Conservation (phyloP, 768 basidiomycete species). For the Tricholoma flavovirens region DNA sequence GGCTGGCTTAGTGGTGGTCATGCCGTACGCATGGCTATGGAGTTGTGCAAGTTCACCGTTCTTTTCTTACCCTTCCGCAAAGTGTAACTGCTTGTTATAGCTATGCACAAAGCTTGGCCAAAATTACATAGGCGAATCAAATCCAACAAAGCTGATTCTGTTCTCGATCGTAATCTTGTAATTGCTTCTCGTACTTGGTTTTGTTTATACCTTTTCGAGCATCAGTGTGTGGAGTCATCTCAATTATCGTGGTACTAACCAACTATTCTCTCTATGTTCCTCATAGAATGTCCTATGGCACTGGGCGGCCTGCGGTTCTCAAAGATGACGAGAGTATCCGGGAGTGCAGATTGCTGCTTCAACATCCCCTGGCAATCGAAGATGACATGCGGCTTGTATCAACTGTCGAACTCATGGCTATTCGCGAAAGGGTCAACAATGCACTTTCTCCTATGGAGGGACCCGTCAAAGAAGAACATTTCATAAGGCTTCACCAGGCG, state of each 20-base stretch:
- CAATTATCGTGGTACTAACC: not conserved
- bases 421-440: conserved; percentile 84
- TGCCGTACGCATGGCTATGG: conserved; percentile 96
- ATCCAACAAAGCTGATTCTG: conserved; percentile 47
- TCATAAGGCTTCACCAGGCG: conserved; percentile 64
- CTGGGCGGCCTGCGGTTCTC: conserved; percentile 86
- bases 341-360: conserved; percentile 71
- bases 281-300: conserved; percentile 85
- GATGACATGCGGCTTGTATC: conserved; percentile 95
- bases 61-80: not conserved
- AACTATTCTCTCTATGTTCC: not conserved
- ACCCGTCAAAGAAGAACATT: conserved; percentile 66
- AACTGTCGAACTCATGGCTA: conserved; percentile 87
- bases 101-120: conserved; percentile 91
- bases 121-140: conserved; percentile 75
- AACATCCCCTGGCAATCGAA: conserved; percentile 84
- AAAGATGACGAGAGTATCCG: conserved; percentile 90
- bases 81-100: conserved; percentile 29
- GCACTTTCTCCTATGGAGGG: conserved; percentile 74
- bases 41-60: conserved; percentile 58
- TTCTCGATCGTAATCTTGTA: conserved; percentile 73
- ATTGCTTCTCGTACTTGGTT: conserved; percentile 88
- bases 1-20: conserved; percentile 95
- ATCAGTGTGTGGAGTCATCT: conserved; percentile 59
- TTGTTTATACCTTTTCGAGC: conserved; percentile 89